Percentiles rank a stretch among this genome's conserved stretches.
Conservation (phyloP, 306 rosid genomes). For the Citrullus mucosospermus region DNA sequence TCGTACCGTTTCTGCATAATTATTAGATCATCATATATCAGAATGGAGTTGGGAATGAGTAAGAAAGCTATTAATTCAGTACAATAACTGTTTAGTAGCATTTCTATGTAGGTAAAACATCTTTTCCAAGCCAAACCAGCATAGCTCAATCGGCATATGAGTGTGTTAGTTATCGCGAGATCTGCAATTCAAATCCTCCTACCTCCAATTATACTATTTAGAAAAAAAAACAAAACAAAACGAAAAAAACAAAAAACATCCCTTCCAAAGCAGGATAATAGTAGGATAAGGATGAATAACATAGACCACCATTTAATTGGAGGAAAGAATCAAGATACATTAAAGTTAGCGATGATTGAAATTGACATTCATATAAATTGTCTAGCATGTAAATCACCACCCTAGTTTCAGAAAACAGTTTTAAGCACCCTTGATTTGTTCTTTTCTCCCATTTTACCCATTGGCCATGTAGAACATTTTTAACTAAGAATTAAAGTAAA, state of each 20-base stretch:
- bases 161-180: no score
- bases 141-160: no score
- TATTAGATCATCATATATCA: not conserved
- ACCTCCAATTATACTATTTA: no score
- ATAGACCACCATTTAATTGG: not conserved
- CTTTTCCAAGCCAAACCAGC: not conserved
- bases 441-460: not conserved
- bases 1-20: constrained; percentile 45
- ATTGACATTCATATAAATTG: not conserved
- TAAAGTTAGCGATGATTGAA: not conserved
- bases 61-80: not conserved
- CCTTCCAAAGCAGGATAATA: not conserved
- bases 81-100: not conserved
- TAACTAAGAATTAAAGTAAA: not conserved
- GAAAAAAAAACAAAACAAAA: no score
- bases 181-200: no score
- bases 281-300: not conserved
- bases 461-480: not conserved
- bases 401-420: not conserved
- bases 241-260: no score
- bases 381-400: not conserved
- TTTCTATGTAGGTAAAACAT: not conserved
- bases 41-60: not conserved
- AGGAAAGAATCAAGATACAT: not conserved
- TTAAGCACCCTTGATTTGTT: not conserved